phyloP scores from a whole-genome alignment of 306 rosid genomes.

The Lathyrus oleraceus region DNA sequence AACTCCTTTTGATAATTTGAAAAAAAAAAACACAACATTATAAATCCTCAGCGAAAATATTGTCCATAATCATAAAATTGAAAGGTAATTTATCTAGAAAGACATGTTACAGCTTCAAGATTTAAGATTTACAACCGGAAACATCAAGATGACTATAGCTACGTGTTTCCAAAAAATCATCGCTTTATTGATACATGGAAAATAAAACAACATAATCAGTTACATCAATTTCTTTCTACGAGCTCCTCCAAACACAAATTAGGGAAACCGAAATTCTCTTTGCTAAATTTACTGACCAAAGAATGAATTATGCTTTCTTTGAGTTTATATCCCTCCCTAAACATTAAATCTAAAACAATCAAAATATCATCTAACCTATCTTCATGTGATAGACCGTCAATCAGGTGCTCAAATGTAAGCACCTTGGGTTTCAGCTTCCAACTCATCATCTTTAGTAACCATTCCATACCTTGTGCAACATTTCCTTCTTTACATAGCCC shows the following conservation, averaged over 20 bases:
- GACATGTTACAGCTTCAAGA: neutral
- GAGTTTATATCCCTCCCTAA: constrained; percentile 58
- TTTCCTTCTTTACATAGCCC: constrained; percentile 54
- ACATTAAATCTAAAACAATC: constrained; percentile 58
- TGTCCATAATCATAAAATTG: neutral
- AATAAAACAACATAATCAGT: constrained; percentile 33
- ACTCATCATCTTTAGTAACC: constrained; percentile 55
- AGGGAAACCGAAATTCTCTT: constrained; percentile 36
- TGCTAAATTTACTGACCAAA: constrained; percentile 49
- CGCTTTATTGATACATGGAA: constrained; percentile 2
- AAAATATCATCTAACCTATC: constrained; percentile 66
- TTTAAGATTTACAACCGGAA: neutral
- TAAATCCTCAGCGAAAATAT: neutral
- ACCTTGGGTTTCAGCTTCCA: constrained; percentile 49
- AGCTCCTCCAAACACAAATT: constrained; percentile 43
- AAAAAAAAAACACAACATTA: neutral
- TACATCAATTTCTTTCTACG: constrained; percentile 40
- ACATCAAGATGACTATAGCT: neutral
- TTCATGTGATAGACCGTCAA: constrained; percentile 44
- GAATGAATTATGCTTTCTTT: constrained; percentile 33
- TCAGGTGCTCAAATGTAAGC: constrained; percentile 53
- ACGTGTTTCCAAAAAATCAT: neutral
- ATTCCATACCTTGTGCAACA: constrained; percentile 54
- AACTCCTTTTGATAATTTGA: neutral
- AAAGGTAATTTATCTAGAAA: neutral